phyloP scores from a whole-genome alignment of 2,329 filamentous ascomycete species.

The Corynespora cassiicola region DNA sequence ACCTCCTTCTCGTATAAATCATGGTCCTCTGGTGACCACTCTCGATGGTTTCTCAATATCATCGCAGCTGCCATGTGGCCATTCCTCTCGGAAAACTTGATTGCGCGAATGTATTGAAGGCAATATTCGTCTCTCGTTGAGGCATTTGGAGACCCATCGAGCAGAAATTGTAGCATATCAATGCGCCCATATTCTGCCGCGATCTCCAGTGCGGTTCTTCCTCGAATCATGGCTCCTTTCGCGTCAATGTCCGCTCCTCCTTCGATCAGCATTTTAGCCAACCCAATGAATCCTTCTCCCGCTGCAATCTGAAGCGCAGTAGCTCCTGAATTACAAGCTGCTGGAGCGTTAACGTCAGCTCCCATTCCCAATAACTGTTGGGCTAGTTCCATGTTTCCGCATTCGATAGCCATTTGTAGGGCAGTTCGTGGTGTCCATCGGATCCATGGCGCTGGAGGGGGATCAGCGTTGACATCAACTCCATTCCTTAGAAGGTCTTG shows the following conservation, averaged over 20 bases:
- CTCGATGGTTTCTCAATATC: too few relatives aligned
- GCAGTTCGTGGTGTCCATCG: constrained; percentile 1
- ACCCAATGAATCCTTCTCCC: constrained; percentile 11
- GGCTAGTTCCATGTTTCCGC: background rate
- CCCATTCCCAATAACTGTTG: background rate
- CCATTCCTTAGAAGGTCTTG: constrained; percentile 1
- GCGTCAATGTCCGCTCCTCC: constrained; percentile 12
- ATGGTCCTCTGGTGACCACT: too few relatives aligned
- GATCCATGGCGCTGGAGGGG: background rate
- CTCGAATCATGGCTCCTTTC: constrained; percentile 5
- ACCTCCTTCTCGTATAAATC: too few relatives aligned
- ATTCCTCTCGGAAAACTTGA: constrained; percentile 6
- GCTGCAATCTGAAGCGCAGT: constrained; percentile 16
- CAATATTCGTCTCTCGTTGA: constrained; percentile 1
- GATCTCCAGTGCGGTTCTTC: constrained; percentile 16
- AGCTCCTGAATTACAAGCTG: constrained; percentile 5
- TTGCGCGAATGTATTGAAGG: constrained; percentile 10
- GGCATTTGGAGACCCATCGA: constrained; percentile 1
- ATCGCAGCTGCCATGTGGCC: constrained; percentile 7
- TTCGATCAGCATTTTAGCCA: constrained; percentile 9
- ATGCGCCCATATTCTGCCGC: constrained; percentile 12
- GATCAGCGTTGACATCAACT: constrained; percentile 6
- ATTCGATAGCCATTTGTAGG: background rate
- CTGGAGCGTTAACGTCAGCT: constrained; percentile 1
- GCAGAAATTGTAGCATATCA: constrained; percentile 12